These are phyloP conservation scores for Podospora tetraspora DNA, from an alignment of 495 filamentous ascomycete genomes.

Conservation along the genomic window DNA sequence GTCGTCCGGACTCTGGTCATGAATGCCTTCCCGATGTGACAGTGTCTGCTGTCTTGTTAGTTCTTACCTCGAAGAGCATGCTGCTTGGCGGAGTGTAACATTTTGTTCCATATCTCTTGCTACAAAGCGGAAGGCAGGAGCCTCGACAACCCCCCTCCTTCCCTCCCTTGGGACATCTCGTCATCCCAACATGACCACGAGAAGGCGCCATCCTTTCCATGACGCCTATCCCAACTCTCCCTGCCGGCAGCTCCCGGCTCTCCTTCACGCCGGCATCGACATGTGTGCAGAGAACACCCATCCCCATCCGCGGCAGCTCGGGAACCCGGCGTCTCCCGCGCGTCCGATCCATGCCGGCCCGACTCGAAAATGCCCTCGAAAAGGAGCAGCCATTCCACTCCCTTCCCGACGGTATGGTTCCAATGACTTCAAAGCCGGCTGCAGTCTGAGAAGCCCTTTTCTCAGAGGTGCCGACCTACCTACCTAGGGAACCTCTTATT, in stretches of 20 bases:
- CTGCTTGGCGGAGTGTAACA: neutral
- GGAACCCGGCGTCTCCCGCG: neutral
- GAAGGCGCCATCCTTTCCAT: neutral
- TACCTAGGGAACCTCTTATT: neutral
- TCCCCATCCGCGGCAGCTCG: neutral
- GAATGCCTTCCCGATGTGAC: neutral
- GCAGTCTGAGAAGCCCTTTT: neutral
- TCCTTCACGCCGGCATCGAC: neutral
- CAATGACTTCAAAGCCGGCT: too few relatives aligned
- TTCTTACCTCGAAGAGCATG: neutral
- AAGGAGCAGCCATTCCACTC: neutral
- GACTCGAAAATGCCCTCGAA: neutral
- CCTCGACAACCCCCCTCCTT: neutral
- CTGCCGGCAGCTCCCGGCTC: neutral
- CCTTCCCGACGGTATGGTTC: neutral
- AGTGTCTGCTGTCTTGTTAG: neutral
- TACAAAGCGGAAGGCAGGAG: neutral
- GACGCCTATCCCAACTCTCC: neutral
- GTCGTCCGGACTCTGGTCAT: neutral
- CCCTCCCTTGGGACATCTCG: neutral
- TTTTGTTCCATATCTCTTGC: neutral
- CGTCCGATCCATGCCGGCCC: neutral
- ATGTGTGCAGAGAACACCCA: neutral
- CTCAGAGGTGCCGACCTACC: neutral
- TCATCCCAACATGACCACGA: neutral